A percentile compares a stretch with the other conserved stretches of the same genome.
Evolutionary conservation across 1,139 yeast genomes (phyloP).

Genomic region (Saccharomyces hybrid): DNA sequence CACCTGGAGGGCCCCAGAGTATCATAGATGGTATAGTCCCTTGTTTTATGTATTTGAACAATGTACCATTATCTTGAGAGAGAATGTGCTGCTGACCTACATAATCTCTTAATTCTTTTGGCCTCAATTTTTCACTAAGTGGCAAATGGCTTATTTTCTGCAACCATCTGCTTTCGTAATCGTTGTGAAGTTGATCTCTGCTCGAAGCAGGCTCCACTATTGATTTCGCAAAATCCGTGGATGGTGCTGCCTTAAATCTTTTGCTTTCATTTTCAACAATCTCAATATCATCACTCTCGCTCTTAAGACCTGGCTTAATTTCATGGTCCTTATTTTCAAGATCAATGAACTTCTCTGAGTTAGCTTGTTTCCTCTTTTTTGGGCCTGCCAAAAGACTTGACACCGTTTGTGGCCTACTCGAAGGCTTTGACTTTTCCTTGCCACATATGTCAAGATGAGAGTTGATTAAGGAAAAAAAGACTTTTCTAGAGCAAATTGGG

Average conservation of each 20-base stretch:
- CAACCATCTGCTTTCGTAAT: slow-evolving; percentile 33
- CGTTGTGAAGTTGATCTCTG: slow-evolving; percentile 17
- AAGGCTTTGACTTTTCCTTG: slow-evolving; percentile 3
- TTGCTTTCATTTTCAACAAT: slow-evolving; percentile 2
- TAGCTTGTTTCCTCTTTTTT: slow-evolving; percentile 12
- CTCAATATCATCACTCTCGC: not conserved
- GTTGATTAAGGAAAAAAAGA: slow-evolving; percentile 24
- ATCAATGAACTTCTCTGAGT: slow-evolving; percentile 7
- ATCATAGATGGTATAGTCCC: slow-evolving; percentile 75
- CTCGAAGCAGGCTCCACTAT: not conserved
- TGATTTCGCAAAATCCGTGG: not conserved
- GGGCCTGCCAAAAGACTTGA: slow-evolving; percentile 12
- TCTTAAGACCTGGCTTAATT: slow-evolving; percentile 1
- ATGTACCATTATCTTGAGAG: slow-evolving; percentile 64
- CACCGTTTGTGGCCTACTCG: slow-evolving; percentile 13
- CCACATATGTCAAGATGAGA: slow-evolving; percentile 28
- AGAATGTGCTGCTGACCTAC: slow-evolving; percentile 75
- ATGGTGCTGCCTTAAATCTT: not conserved
- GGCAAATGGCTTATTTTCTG: slow-evolving; percentile 54
- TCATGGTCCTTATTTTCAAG: slow-evolving; percentile 7
- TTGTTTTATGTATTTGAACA: slow-evolving; percentile 56
- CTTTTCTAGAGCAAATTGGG: slow-evolving; percentile 26
- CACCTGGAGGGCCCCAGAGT: slow-evolving; percentile 95
- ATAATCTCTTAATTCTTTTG: slow-evolving; percentile 64
- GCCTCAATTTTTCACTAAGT: slow-evolving; percentile 79